Conservation (phyloP, 495 filamentous ascomycete species). For the Wilcoxina mikolae region DNA sequence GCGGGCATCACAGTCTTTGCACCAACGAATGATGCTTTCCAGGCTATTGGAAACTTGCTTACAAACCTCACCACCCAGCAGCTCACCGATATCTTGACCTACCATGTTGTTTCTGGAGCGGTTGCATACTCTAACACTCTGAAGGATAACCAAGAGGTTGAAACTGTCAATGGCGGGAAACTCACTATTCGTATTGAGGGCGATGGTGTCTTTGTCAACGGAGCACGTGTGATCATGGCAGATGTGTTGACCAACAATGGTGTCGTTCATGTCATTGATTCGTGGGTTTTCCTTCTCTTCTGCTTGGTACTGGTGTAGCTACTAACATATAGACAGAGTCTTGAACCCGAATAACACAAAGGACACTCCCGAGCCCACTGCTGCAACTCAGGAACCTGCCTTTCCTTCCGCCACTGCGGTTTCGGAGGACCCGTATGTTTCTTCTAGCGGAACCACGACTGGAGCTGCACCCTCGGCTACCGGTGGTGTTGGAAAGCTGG, state of each 20-base stretch:
- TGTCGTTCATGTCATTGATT: slow-evolving; percentile 52
- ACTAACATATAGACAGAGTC: slow-evolving; percentile 32
- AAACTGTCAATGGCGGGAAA: slow-evolving; percentile 34
- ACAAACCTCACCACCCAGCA: slow-evolving; percentile 34
- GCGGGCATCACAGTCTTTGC: slow-evolving; percentile 51
- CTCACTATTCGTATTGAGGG: slow-evolving; percentile 39
- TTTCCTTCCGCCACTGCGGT: slow-evolving; percentile 38
- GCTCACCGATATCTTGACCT: slow-evolving; percentile 38
- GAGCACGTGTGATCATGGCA: slow-evolving; percentile 39
- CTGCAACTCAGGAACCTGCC: slow-evolving; percentile 34
- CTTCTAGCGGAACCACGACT: slow-evolving; percentile 22
- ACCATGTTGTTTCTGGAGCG: slow-evolving; percentile 43
- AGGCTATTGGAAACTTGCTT: slow-evolving; percentile 40
- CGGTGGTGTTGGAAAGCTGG: slow-evolving; percentile 24
- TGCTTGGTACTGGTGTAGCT: neutral
- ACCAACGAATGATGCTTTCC: slow-evolving; percentile 45
- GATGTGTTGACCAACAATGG: slow-evolving; percentile 52
- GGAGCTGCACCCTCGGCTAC: slow-evolving; percentile 23
- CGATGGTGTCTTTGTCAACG: slow-evolving; percentile 35
- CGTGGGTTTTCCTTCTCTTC: slow-evolving; percentile 25
- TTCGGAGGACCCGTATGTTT: slow-evolving; percentile 36
- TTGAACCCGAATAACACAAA: slow-evolving; percentile 44
- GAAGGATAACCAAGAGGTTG: slow-evolving; percentile 33
- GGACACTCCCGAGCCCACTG: slow-evolving; percentile 35
- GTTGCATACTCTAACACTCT: slow-evolving; percentile 40